These are phyloP conservation scores for Pinus albicaulis DNA, from an alignment of 75 land plant genomes.

Conservation along the genomic window DNA sequence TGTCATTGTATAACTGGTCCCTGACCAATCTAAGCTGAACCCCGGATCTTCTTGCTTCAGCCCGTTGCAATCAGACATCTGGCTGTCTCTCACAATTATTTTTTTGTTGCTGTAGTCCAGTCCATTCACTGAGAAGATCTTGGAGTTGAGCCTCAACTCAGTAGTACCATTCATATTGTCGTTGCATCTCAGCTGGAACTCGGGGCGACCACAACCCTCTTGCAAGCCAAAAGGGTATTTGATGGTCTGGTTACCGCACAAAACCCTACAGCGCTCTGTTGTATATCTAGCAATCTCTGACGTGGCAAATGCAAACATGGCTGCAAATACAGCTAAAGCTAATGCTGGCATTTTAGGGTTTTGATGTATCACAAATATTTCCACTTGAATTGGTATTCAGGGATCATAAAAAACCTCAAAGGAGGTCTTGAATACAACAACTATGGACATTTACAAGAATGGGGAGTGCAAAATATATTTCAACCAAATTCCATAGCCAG, in stretches of 20 bases:
- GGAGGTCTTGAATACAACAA: not conserved
- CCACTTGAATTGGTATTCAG: too few species aligned
- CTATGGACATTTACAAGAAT: too few species aligned
- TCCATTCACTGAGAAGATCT: not conserved
- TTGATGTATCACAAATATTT: too few species aligned
- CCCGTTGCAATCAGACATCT: conserved; percentile 11
- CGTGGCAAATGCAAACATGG: not conserved
- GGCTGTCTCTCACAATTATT: conserved; percentile 2
- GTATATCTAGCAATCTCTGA: not conserved
- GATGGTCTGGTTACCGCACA: conserved; percentile 8
- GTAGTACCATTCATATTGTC: not conserved
- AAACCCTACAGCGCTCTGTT: not conserved
- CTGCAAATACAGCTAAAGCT: too few species aligned
- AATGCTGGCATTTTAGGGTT: too few species aligned
- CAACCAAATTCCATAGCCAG: too few species aligned
- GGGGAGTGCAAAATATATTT: too few species aligned
- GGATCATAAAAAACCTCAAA: not conserved
- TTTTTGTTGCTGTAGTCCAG: conserved; percentile 7
- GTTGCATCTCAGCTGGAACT: conserved; percentile 4
- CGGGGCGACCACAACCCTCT: conserved; percentile 6
- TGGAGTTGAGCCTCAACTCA: conserved; percentile 4
- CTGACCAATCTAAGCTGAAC: not conserved
- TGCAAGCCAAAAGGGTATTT: not conserved
- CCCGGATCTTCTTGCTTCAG: conserved; percentile 1
- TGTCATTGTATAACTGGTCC: not conserved